Base-by-base conservation (phyloP, 2,329 filamentous ascomycete species). In the Cladophialophora immunda region DNA sequence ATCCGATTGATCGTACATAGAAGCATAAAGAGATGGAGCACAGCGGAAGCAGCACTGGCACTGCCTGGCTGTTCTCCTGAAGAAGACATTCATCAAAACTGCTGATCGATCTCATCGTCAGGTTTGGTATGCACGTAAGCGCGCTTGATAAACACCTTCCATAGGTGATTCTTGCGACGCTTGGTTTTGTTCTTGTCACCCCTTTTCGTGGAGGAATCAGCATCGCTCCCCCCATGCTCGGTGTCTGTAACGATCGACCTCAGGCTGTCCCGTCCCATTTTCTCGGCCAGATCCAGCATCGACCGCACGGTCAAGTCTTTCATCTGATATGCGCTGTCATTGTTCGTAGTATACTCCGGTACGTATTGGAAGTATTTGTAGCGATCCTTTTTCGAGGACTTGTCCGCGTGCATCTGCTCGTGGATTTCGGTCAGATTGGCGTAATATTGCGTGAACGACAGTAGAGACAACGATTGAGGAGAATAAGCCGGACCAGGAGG, bases 401-500 rank as follows among this genome's bases (percentile, higher is more conserved):
- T 52, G 47, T 70, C 70, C 19, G 50, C 66, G 1, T 78, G 75
- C 56, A 89, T 84, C 67, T 91, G 87, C 73, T 93, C 92, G 80
- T 98, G 96, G 79, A 97, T 90, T 66, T 87, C 81, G 0, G 94
- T 98, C n/a, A 99, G 81, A 77, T 99, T 99, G 68, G 94, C 93
- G 78, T 89, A 97, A 78, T 96, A 97, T 75, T 99, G 95, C 3
- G 89, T 93, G 78, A 93, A 97, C 4, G 92, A 89, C 2, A 90
- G 84, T 68, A 94, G 83, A 0, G 92, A 92, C 41, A 98, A 83
- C 0, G 92, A 83, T 76, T 99, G 95, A 7, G 91, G 89, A 22
- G 90, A 93, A 79, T 99, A 98, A 7, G 92, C 95, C 0, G 95
- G 95, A 0, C 95, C 95, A 0, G 94, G 94, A 5, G 88, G 87